Evolutionary conservation across 805 yeast species (phyloP), one percentile per base, ranked within the genome.

Genomic region (Yamadazyma olivae): DNA sequence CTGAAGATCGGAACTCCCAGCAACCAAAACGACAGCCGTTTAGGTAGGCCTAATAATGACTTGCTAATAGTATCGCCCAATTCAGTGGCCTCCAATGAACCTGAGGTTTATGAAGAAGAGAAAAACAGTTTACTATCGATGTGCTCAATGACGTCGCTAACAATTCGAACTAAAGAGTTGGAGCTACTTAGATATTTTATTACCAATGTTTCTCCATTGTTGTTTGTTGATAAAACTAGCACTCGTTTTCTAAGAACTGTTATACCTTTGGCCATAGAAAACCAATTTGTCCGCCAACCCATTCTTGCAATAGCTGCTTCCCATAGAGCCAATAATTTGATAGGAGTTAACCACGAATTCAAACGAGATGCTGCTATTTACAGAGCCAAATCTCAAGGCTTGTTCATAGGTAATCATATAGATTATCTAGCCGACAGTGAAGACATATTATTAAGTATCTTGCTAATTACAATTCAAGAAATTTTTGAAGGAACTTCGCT

Each of bases 281-380:
- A 45, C 23, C 31, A 17, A 4, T 38, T 39, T 17, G 45, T 56
- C 5, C 33, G 56, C 12, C 46, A 53, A 32, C 59, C 61, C 1
- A 28, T 56, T 3, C 16, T 54, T 3, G 57, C 52, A 4, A 56
- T 56, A 4, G 47, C 59, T 9, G 54, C 57, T 13, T 49, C 59
- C 3, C 57, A 53, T 34, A 38, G 54, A 14, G 43, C 49, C 6
- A 43, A 39, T 27, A 24, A 27, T 13, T 15, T 13, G 7, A 16
- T 22, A 6, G 33, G 33, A 17, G n/a, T n/a, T n/a, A 21, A 19
- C 28, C n/a, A 30, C 18, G 23, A 34, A 27, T 28, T 33, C 24
- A 19, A 35, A 28, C 17, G 46, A 23, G 45, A 37, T 25, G 41
- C 38, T 5, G 25, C 23, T 10, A 33, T 35, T 7, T 46, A 28